Percentiles rank a stretch among this genome's conserved stretches.
Conservation (phyloP, 2,329 filamentous ascomycete genomes). For the Acrodontium crateriforme region DNA sequence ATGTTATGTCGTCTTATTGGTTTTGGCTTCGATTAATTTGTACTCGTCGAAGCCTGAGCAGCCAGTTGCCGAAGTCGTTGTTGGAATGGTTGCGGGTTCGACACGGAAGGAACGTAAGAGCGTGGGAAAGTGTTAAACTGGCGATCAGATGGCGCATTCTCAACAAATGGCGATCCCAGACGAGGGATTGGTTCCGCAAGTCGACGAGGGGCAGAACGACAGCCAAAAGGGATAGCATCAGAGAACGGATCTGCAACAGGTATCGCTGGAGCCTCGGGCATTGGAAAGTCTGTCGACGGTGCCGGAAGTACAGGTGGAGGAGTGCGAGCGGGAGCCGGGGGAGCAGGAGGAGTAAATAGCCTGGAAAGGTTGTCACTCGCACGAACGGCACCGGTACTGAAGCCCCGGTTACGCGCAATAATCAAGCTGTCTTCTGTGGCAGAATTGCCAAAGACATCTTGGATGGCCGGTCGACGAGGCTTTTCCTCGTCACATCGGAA, state of each 20-base stretch:
- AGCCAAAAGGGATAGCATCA: conserved; percentile 8
- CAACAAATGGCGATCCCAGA: conserved; percentile 34
- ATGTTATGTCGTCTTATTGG: too few relatives aligned
- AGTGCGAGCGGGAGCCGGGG: conserved; percentile 1
- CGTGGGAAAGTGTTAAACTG: conserved; percentile 35
- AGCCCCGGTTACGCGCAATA: conserved; percentile 47
- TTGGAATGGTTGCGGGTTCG: conserved; percentile 19
- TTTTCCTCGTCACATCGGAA: conserved; percentile 39
- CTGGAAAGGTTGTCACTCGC: conserved; percentile 38
- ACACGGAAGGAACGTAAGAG: conserved; percentile 17
- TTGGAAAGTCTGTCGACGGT: conserved; percentile 14
- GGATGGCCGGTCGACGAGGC: conserved; percentile 29
- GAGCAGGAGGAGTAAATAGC: conserved; percentile 36
- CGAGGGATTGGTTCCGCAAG: conserved; percentile 29
- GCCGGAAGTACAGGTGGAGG: conserved; percentile 28
- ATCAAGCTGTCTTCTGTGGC: conserved; percentile 38
- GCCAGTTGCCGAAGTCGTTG: conserved; percentile 19
- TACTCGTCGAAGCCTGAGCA: conserved; percentile 8
- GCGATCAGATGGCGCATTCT: conserved; percentile 20
- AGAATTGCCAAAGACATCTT: conserved; percentile 33
- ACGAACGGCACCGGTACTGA: conserved; percentile 44
- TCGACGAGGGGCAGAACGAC: conserved; percentile 20
- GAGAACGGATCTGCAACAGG: conserved; percentile 5
- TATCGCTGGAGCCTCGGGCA: conserved; percentile 16
- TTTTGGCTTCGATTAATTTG: too few relatives aligned